phyloP scores from a whole-genome alignment of 2,329 filamentous ascomycete genomes.

The Colletotrichum gigasporum region DNA sequence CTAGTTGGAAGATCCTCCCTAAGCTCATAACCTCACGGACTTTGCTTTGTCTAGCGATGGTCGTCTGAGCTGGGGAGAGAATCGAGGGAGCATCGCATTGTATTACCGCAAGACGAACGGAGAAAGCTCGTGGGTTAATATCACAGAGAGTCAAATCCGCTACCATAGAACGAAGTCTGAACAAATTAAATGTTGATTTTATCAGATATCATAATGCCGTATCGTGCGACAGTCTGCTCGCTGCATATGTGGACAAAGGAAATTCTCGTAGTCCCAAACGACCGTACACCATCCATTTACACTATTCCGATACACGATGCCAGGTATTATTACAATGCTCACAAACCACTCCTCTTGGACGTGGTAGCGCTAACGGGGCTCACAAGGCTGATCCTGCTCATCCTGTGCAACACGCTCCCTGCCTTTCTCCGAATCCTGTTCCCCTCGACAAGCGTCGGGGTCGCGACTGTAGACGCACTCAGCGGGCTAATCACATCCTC shows the following conservation, averaged over 20 bases:
- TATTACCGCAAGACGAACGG: too few relatives aligned
- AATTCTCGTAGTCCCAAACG: too few relatives aligned
- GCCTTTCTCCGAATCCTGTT: slow-evolving; percentile 26
- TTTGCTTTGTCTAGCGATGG: too few relatives aligned
- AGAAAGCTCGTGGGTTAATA: too few relatives aligned
- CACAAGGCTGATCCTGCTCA: slow-evolving; percentile 26
- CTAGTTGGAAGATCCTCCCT: too few relatives aligned
- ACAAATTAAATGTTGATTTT: neutral
- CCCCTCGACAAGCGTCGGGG: neutral
- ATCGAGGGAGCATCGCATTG: too few relatives aligned
- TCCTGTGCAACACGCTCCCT: slow-evolving; percentile 26
- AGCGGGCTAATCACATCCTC: slow-evolving; percentile 34
- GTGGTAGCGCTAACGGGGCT: slow-evolving; percentile 14
- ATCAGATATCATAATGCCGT: neutral
- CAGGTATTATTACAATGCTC: neutral
- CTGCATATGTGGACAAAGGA: too few relatives aligned
- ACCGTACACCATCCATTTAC: neutral
- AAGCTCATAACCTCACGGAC: too few relatives aligned
- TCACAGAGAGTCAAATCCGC: too few relatives aligned
- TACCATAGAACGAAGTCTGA: too few relatives aligned
- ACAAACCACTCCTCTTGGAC: neutral
- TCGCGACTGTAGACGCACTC: slow-evolving; percentile 7
- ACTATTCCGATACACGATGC: neutral
- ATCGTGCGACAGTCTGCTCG: neutral
- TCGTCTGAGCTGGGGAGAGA: too few relatives aligned